Evolutionary conservation across 2,329 filamentous ascomycete species (phyloP).

Genomic region (Fusarium sp.): DNA sequence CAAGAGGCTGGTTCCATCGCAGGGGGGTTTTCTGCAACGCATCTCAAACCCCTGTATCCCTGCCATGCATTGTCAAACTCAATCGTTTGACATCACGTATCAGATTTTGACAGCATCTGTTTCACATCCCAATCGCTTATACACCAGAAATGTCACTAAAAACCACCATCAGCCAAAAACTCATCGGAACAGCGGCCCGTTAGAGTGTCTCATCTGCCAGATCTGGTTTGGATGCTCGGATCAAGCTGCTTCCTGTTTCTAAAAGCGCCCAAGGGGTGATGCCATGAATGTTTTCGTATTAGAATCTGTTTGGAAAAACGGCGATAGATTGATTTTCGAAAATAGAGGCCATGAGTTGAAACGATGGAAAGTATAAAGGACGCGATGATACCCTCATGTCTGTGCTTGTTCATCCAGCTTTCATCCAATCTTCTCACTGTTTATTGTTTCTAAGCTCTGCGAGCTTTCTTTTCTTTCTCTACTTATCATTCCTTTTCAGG

Average conservation of each 20-base stretch:
- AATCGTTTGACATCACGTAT: neutral
- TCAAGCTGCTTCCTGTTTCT: conserved; percentile 5
- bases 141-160: neutral
- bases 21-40: neutral
- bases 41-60: neutral
- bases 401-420: neutral
- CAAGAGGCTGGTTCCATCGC: neutral
- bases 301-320: neutral
- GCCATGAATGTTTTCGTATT: neutral
- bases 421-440: neutral
- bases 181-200: neutral
- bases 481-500: neutral
- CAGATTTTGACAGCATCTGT: neutral
- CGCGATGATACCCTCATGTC: neutral
- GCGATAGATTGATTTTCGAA: neutral
- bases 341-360: neutral
- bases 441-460: conserved; percentile 2
- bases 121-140: neutral
- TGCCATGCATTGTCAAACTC: neutral
- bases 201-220: neutral
- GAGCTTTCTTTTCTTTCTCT: neutral
- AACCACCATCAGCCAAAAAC: neutral
- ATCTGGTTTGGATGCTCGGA: neutral
- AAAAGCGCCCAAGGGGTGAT: neutral
- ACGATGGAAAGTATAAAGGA: neutral